Evolutionary conservation across 768 basidiomycete species (phyloP), one percentile per base, ranked within the genome.

Genomic region (Rossbeevera mucosa): DNA sequence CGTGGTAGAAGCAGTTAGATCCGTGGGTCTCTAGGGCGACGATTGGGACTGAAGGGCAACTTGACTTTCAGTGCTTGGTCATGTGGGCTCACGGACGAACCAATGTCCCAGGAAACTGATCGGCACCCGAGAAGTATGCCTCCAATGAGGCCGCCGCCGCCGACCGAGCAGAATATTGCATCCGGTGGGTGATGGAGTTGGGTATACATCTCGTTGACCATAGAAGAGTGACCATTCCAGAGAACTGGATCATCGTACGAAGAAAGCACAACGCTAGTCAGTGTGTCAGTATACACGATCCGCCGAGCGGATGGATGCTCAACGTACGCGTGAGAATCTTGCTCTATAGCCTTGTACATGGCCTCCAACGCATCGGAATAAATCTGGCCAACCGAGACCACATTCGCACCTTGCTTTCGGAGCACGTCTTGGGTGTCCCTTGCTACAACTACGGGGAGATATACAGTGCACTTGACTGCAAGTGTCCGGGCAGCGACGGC

Each of bases 211-310:
- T 91, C 89, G 14, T 69, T 60, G 36, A 91, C 72, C 76, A 91
- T 82, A 16, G 86, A 85, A n/a, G 81, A 76, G 60, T 90, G 86
- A 1, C 89, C 89, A 62, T 83, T 76, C 88, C 88, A 90, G 13
- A 91, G 48, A 4, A 76, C 64, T 7, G 80, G 78, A 59, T 88
- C 74, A 41, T 90, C 85, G 55, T 88, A 90, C 5, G 88, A 79
- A 3, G 86, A 85, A 9, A 87, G 76, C 67, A 88, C 71, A 12
- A 89, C 74, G 1, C 86, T 88, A 48, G 36, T 53, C 28, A 28
- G 12, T 45, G 18, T 20, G 43, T 51, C 21, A n/a, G 25, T 25
- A 30, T 11, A 24, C 36, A 44, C 11, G 52, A 14, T 7, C 14
- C 1, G 22, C 16, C 13, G 26, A 22, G 28, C n/a, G 38, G 24